Conservation (phyloP, 2,329 filamentous ascomycete genomes). For the Ceratocystis destructans region DNA sequence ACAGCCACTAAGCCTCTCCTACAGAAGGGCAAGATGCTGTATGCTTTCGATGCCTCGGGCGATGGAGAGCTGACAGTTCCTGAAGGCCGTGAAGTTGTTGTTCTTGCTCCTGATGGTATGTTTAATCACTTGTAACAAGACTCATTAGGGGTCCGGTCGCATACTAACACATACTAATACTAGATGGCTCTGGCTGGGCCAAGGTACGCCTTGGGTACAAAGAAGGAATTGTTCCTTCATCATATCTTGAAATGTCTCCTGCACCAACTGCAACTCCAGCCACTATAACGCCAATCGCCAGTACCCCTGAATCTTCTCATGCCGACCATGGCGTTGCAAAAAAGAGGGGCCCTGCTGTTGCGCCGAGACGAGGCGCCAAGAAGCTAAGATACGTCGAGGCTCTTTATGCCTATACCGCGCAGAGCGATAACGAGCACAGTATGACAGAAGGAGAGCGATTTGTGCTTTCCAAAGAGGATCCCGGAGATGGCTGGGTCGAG, state of each 20-base stretch:
- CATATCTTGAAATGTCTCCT: slow-evolving; percentile 58
- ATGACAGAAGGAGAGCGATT: slow-evolving; percentile 88
- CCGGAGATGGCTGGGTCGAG: slow-evolving; percentile 91
- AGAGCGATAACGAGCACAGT: slow-evolving; percentile 72
- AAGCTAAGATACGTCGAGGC: slow-evolving; percentile 89
- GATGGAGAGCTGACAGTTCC: slow-evolving; percentile 69
- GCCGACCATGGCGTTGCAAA: slow-evolving; percentile 47
- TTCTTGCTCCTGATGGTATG: slow-evolving; percentile 82
- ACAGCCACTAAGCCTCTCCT: slow-evolving; percentile 30
- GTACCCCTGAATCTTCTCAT: slow-evolving; percentile 36
- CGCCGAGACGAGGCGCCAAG: slow-evolving; percentile 80
- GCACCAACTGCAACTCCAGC: slow-evolving; percentile 31
- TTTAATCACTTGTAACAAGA: slow-evolving; percentile 20
- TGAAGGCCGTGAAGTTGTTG: slow-evolving; percentile 62
- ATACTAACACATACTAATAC: slow-evolving; percentile 30
- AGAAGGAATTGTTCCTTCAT: slow-evolving; percentile 75
- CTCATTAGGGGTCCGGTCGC: slow-evolving; percentile 14
- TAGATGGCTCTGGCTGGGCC: slow-evolving; percentile 86
- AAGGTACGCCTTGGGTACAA: slow-evolving; percentile 62
- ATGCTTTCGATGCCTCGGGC: slow-evolving; percentile 65
- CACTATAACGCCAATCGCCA: background rate
- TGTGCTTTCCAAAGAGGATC: slow-evolving; percentile 74
- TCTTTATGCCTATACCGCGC: slow-evolving; percentile 78
- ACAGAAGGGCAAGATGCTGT: slow-evolving; percentile 76
- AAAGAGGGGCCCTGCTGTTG: slow-evolving; percentile 85